Conservation (phyloP, 768 basidiomycete genomes). For the Termitomyces titanicus region DNA sequence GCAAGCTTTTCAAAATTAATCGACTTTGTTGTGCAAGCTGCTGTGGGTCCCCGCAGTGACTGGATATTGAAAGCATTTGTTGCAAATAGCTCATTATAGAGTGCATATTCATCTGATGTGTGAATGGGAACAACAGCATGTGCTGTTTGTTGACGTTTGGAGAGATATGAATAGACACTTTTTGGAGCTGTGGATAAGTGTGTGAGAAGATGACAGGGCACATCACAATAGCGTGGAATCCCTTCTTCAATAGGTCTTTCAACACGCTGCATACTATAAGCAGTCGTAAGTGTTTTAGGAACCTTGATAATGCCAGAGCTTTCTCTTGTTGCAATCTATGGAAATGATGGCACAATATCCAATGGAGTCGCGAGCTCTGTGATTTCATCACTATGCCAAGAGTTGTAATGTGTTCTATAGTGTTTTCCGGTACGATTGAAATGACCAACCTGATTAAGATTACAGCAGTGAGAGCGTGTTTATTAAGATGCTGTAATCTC, state of each 20-base stretch:
- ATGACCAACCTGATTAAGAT: not conserved
- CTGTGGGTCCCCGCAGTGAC: not conserved
- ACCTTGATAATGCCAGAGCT: not conserved
- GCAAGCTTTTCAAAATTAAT: not conserved
- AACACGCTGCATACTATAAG: not conserved
- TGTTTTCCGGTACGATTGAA: constrained; percentile 1
- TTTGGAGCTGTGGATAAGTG: not conserved
- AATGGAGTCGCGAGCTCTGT: not conserved
- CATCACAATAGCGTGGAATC: not conserved
- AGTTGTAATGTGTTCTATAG: not conserved
- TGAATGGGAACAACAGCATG: not conserved
- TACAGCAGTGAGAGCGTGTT: not conserved
- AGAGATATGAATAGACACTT: not conserved
- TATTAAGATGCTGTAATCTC: not conserved
- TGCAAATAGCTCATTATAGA: not conserved
- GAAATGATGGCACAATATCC: not conserved
- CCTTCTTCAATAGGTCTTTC: not conserved
- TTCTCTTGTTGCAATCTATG: not conserved
- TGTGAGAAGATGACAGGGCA: not conserved
- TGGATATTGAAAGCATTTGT: not conserved
- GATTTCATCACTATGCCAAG: not conserved
- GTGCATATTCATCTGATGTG: not conserved
- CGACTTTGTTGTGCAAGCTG: not conserved
- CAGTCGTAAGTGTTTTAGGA: not conserved
- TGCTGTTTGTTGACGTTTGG: not conserved